A percentile compares a stretch with the other conserved stretches of the same genome.
Evolutionary conservation across 805 yeast genomes (phyloP).

Genomic region (Candida parachauliodes): DNA sequence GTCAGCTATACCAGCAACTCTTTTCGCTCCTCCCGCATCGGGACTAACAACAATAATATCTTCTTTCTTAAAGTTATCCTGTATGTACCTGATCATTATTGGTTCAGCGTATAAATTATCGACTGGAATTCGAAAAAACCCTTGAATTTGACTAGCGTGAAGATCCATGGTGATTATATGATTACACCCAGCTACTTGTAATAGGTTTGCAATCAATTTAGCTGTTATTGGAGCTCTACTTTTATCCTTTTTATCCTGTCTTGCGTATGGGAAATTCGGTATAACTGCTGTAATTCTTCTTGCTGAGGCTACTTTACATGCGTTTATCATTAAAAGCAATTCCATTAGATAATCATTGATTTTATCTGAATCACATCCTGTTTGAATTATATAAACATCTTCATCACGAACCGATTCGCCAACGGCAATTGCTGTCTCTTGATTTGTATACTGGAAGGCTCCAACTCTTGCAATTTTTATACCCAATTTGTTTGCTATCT

Average conservation of each 20-base stretch:
- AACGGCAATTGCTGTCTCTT: constrained; percentile 77
- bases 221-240: constrained; percentile 96
- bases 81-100: constrained; percentile 75
- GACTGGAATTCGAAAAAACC: constrained; percentile 92
- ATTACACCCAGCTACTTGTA: constrained; percentile 91
- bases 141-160: constrained; percentile 97
- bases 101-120: constrained; percentile 97
- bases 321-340: constrained; percentile 82
- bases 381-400: constrained; percentile 75
- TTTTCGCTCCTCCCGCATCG: constrained; percentile 98
- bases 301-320: constrained; percentile 95
- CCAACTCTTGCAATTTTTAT: constrained; percentile 69
- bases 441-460: constrained; percentile 81
- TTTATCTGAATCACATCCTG: constrained; percentile 70
- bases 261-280: constrained; percentile 94
- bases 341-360: constrained; percentile 68
- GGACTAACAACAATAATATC: constrained; percentile 85
- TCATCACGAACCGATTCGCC: constrained; percentile 85
- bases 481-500: constrained; percentile 64
- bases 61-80: constrained; percentile 52
- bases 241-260: constrained; percentile 96
- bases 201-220: constrained; percentile 83
- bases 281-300: constrained; percentile 90
- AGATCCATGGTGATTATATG: constrained; percentile 96
- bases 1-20: constrained; percentile 94